phyloP scores from a whole-genome alignment of 73 alveolate genomes.

The Stentor roeselii region DNA sequence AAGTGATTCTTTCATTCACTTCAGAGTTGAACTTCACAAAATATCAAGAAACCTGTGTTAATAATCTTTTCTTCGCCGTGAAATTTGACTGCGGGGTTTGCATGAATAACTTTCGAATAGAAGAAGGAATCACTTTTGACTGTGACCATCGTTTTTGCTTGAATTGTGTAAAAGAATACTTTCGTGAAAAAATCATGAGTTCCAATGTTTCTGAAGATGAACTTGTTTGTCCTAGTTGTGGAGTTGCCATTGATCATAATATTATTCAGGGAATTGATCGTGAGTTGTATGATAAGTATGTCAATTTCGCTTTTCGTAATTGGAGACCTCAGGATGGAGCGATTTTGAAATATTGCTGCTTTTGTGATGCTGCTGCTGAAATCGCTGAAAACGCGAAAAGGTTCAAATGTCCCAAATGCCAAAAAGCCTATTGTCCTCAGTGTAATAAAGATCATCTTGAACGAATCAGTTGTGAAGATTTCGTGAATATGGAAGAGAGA shows the following conservation, averaged over 20 bases:
- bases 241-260: not conserved
- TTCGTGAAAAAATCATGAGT: not conserved
- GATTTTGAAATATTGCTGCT: not conserved
- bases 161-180: not conserved
- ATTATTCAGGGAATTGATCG: not conserved
- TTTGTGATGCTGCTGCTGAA: constrained; percentile 15
- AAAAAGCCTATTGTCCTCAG: not conserved
- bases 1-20: not conserved
- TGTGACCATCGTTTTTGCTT: constrained; percentile 23
- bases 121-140: not conserved
- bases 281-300: not conserved
- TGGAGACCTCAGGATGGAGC: constrained; percentile 6
- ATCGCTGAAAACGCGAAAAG: constrained; percentile 10
- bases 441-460: constrained; percentile 8
- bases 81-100: constrained; percentile 15
- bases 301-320: not conserved
- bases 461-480: constrained; percentile 26
- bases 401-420: constrained; percentile 3
- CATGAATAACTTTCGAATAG: not conserved
- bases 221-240: not conserved
- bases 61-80: not conserved
- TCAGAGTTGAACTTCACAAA: not conserved
- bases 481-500: not conserved
- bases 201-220: constrained; percentile 20
- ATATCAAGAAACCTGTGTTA: not conserved